Base-by-base conservation (phyloP, 495 filamentous ascomycete species). In the Penicillium riverlandense region DNA sequence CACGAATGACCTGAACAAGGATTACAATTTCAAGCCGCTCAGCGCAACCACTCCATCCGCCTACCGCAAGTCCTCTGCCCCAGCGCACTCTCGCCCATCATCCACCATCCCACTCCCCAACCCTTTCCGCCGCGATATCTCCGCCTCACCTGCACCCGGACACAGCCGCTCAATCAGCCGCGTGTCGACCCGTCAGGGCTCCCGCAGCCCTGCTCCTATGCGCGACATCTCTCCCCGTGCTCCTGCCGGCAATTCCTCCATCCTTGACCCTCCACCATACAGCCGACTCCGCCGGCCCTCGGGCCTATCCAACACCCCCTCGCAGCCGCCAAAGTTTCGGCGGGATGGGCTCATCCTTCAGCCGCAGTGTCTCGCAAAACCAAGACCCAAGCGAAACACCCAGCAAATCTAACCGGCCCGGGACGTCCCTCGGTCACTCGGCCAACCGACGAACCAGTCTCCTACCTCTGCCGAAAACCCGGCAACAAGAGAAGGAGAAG, bases 1-100 rank as follows among this genome's bases (percentile, higher is more conserved):
- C 55, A 79, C 83, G 38, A 74, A 71, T 6, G 79, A 85, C 44
- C 70, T 82, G 15, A 72, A 84, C 29, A 77, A 80, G 11, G 81
- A 84, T 15, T 82, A 87, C 58, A 80, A 79, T 54, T 85, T 80
- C 61, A 85, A 81, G 58, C 77, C 85, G 4, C 62, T 82, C 4
- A 70, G 71, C 28, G 62, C 79, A 27, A 80, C 80, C 10, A 84
- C 79, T 1, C 78, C 83, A 8, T 78, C 75, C 46, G 75, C 82
- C 10, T 76, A 83, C 54, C 70, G 78, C 36, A 85, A 81, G 41
- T 47, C 53, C 28, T 65, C 66, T 4, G 49, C 65, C 22, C 62
- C 67, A 7, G 38, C 51, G 15, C 67, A 57, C 6, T 56, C 72
- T 10, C 61, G 63, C 8, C 66, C 70, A 5, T 60, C 63, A 12